Evolutionary conservation across 345 rosid genomes (phyloP).

Genomic region (Salix koriyanagi): DNA sequence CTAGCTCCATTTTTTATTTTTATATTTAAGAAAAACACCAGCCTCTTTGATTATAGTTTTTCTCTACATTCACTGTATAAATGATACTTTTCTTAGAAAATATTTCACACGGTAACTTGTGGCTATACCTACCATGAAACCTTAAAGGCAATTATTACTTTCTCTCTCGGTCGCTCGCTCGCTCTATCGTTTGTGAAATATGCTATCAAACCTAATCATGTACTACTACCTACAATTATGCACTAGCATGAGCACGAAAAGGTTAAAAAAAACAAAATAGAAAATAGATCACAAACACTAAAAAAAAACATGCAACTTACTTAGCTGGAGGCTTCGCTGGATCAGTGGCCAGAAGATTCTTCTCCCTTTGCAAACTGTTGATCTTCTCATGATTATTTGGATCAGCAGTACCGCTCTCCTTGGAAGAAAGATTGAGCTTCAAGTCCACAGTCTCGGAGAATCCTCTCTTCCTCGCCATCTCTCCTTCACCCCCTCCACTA

Average conservation of each 20-base stretch:
- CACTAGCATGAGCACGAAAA: neutral
- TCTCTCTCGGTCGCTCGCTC: too few species aligned
- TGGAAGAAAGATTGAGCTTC: constrained; percentile 66
- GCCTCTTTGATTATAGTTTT: neutral
- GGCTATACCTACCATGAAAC: too few species aligned
- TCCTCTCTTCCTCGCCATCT: constrained; percentile 56
- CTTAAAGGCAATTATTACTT: neutral
- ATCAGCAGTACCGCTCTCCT: constrained; percentile 11
- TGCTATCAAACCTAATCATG: neutral
- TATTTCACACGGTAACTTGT: neutral
- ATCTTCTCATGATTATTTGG: constrained; percentile 12
- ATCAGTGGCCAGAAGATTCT: constrained; percentile 38
- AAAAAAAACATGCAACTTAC: constrained; percentile 27
- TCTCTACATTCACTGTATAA: neutral
- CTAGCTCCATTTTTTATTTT: neutral
- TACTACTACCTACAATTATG: neutral
- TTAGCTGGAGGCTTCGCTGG: constrained; percentile 76
- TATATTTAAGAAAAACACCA: too few species aligned
- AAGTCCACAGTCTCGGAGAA: constrained; percentile 68
- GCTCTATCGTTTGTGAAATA: neutral
- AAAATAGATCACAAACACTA: neutral
- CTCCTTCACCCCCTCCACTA: constrained; percentile 20
- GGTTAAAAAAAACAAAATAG: neutral
- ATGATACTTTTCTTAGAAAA: neutral
- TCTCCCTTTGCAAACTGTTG: constrained; percentile 19